Base-by-base conservation (phyloP, 2,329 filamentous ascomycete genomes). In the Pleochaeta shiraiana region DNA sequence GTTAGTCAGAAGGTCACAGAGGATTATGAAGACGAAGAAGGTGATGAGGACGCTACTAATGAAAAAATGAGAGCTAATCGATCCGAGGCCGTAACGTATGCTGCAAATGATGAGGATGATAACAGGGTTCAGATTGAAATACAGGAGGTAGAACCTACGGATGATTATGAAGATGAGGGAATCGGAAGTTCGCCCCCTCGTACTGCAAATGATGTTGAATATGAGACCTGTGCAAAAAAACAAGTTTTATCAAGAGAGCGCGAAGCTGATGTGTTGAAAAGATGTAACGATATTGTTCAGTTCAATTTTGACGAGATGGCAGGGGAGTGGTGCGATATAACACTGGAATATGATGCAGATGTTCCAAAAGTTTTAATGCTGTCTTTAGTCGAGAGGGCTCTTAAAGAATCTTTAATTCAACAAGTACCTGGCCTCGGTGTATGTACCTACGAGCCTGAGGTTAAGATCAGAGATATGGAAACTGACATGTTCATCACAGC, bases 331-430 rank as follows among this genome's bases (percentile, higher is more conserved):
- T 95, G 89, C 75, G 82, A 86, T 68, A 83, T 97, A 71, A 87
- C 87, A 19, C 82, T 97, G 66, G 89, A 87, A 74, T 96, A 95
- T 73, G 83, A 88, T 67, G 82, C 86, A 50, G 78, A 82, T 53
- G 87, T 87, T 16, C 88, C 92, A 68, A 98, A 98, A 77, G 81
- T 98, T 60, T 82, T 98, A 66, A 93, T 98, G 82, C 84, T 97
- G 65, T 88, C 88, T 70, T 79, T 97, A 65, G 88, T 97, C 64
- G 90, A 97, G 74, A 81, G 84, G 19, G 88, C 88, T 14, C 83
- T 89, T 64, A 83, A 83, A 68, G 83, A 83, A 71, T 85, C 91
- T 0, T 83, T 95, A 64, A 87, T 98, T 68, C 92, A 95, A 73
- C 87, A 91, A 71, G 90, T 97, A 66, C 79, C 83, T 0, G 86